Evolutionary conservation across 495 filamentous ascomycete species (phyloP).

Genomic region (Cercophora samala): DNA sequence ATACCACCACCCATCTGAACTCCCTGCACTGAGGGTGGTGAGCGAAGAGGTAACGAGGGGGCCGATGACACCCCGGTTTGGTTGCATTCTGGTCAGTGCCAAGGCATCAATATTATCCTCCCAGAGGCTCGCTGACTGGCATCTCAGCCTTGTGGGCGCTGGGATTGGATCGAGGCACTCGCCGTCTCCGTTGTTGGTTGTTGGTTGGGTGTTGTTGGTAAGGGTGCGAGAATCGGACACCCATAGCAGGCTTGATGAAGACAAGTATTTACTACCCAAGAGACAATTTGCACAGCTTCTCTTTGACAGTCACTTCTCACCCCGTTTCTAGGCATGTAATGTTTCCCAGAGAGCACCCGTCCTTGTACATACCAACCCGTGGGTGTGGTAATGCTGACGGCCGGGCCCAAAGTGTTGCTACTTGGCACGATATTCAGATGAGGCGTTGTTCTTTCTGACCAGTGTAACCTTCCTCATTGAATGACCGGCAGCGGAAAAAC

Average conservation of each 20-base stretch:
- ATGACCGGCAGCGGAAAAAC: conserved; percentile 2
- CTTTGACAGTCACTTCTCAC: too few relatives aligned
- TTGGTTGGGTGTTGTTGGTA: not conserved
- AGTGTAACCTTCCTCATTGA: conserved; percentile 9
- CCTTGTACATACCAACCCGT: not conserved
- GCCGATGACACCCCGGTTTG: conserved; percentile 5
- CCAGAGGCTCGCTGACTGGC: not conserved
- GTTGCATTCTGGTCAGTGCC: conserved; percentile 5
- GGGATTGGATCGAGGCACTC: not conserved
- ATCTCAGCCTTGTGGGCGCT: conserved; percentile 10
- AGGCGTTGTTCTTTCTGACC: not conserved
- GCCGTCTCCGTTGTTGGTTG: not conserved
- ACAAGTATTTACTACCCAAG: too few relatives aligned
- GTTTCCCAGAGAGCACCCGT: not conserved
- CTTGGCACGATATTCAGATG: not conserved
- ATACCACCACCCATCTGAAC: not conserved
- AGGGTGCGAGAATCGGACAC: not conserved
- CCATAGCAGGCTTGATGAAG: too few relatives aligned
- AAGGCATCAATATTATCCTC: not conserved
- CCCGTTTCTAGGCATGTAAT: not conserved
- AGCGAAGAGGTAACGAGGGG: not conserved
- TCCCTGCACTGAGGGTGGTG: not conserved
- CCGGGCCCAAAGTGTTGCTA: conserved; percentile 4
- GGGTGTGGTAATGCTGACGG: conserved; percentile 2
- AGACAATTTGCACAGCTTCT: too few relatives aligned